Evolutionary conservation across 345 rosid genomes (phyloP), one percentile per base, ranked within the genome.

Genomic region (Nephelium lappaceum): DNA sequence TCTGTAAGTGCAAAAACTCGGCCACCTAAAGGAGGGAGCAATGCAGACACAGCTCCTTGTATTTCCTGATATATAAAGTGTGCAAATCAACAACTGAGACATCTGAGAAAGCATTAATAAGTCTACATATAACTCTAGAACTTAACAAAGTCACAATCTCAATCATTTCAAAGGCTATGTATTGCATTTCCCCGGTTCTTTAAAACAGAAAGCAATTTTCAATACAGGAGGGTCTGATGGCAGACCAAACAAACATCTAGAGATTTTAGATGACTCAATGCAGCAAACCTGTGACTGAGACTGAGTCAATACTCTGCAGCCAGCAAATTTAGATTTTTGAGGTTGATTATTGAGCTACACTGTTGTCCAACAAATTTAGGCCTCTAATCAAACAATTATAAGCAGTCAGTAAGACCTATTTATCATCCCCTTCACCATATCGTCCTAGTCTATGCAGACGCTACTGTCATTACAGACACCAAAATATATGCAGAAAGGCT

Each of bases 1-100:
- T 91, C 92, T 4, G 93, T 91, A 60, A 96, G 85, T 66, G 96
- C 91, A 90, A 80, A 89, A 73, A 91, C 97, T 72, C 95, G 92
- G 77, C 91, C 95, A 23, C 82, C 81, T 80, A 96, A 81, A 79
- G 98, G 89, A 24, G 90, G 81, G 65, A 87, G 85, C 74, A 94
- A 63, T 65, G 83, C 88, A 42, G 89, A 86, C 58, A 96, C 79
- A 10, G 99, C 99, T 77, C 83, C 85, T 83, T 85, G 81, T 39
- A 96, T 91, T 80, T 89, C 96, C 97, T 96, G 91, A 41, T 27
- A 77, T 62, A 83, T 25, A 41, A 79, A 14, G 42, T 19, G 16
- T 4, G 38, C 45, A 78, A 74, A 62, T 69, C n/a, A 12, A 41
- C 66, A 24, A 69, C 9, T 66, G 21, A 65, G 64, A 57, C 66